Base-by-base conservation (phyloP, 2,329 filamentous ascomycete genomes). In the Arthrobotrys pseudoclavata region DNA sequence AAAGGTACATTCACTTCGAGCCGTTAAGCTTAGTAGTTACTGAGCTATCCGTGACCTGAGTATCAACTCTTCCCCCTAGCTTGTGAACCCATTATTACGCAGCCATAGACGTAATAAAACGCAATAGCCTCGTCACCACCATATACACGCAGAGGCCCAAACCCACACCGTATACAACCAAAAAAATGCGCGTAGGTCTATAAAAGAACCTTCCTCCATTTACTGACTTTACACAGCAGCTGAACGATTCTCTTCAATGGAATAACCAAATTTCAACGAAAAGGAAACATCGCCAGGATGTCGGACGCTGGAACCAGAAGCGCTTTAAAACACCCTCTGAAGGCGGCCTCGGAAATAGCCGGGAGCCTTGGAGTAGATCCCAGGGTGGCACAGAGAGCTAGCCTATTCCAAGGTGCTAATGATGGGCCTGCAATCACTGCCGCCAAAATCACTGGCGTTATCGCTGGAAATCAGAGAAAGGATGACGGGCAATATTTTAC, bases 401-500 rank as follows among this genome's bases (percentile, higher is more conserved):
- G 81, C 4, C 66, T 81, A 4, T 83, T 83, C 60, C 81, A 85
- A 81, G 84, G 83, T 61, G 83, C 86, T 57, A 88, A 88, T 71
- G 86, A 88, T 69, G 87, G 87, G 0, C 86, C 87, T 9, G 86
- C 85, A 20, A 85, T 86, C 76, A 86, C 87, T 45, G 86, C 85
- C 50, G 85, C 85, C 2, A 87, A 87, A 81, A 84, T 88, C 0
- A 85, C 86, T 0, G 86, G 87, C 12, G 82, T 84, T 13, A 82
- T 84, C 1, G 79, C 83, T 4, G 85, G 84, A 9, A 86, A 86
- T 5, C 87, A 86, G 80, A 82, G 86, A 13, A 83, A 83, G 18
- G 87, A 88, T 76, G 86, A 87, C 72, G 85, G 83, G 0, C 82
- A 84, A 0, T 88, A 88, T 81, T 88, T 87, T 80, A 88, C 86